Conservation (phyloP, 805 yeast species). For the Maudiozyma turicensis region DNA sequence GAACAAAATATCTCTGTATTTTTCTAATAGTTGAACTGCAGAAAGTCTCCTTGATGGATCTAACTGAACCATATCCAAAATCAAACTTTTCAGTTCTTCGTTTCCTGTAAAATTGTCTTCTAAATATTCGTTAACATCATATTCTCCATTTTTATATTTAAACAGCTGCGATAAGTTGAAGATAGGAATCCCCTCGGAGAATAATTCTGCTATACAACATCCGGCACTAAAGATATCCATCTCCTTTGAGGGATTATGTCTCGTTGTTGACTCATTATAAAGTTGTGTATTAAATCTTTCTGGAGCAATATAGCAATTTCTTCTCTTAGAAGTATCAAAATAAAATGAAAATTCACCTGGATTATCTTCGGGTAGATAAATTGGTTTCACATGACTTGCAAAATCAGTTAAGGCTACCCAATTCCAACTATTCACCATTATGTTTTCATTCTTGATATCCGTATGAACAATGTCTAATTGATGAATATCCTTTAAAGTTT, state of each 20-base stretch:
- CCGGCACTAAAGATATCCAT: slow-evolving; percentile 83
- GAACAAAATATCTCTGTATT: slow-evolving; percentile 44
- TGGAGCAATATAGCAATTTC: slow-evolving; percentile 89
- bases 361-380: slow-evolving; percentile 78
- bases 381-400: slow-evolving; percentile 69
- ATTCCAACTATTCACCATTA: slow-evolving; percentile 79
- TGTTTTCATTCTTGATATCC: slow-evolving; percentile 84
- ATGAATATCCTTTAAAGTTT: slow-evolving; percentile 58
- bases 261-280: slow-evolving; percentile 5
- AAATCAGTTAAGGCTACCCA: slow-evolving; percentile 81
- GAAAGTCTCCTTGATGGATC: slow-evolving; percentile 52
- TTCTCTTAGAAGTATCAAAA: slow-evolving; percentile 81
- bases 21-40: slow-evolving; percentile 43
- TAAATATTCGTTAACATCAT: slow-evolving; percentile 35
- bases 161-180: slow-evolving; percentile 83
- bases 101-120: slow-evolving; percentile 36
- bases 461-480: slow-evolving; percentile 62
- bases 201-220: slow-evolving; percentile 85
- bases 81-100: slow-evolving; percentile 42
- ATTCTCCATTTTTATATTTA: slow-evolving; percentile 65
- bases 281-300: slow-evolving; percentile 54
- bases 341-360: slow-evolving; percentile 88
- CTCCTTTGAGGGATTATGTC: slow-evolving; percentile 35
- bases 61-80: slow-evolving; percentile 51
- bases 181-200: slow-evolving; percentile 75